Conservation (phyloP, 176 grass and related monocot genomes). For the Eragrostis nindensis region DNA sequence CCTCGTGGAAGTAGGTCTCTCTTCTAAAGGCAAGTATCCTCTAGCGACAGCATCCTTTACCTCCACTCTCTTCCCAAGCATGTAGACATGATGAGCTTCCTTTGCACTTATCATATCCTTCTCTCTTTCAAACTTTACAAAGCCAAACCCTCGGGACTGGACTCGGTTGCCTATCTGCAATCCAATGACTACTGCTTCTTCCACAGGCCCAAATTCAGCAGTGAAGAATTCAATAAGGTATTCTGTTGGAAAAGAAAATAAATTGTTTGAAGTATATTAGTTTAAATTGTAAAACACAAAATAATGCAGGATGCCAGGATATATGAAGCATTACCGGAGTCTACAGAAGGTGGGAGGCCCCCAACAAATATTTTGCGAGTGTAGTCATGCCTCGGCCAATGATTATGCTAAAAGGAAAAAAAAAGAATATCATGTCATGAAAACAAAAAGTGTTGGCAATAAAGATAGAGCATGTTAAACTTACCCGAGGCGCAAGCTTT, state of each 20-base stretch:
- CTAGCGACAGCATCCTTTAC: conserved; percentile 67
- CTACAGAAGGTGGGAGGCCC: conserved; percentile 61
- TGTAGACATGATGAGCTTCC: conserved; percentile 63
- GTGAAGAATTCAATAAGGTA: conserved; percentile 56
- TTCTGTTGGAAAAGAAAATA: conserved; percentile 32
- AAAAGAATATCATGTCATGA: conserved; percentile 11
- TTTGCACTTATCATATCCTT: conserved; percentile 54
- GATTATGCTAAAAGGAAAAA: conserved; percentile 38
- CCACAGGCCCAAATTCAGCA: conserved; percentile 65
- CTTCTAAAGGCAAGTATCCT: conserved; percentile 45
- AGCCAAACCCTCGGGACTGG: conserved; percentile 69
- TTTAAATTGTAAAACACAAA: conserved; percentile 10
- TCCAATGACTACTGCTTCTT: conserved; percentile 63
- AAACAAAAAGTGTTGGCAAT: neutral
- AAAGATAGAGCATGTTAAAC: conserved; percentile 16
- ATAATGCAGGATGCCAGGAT: neutral
- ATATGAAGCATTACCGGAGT: conserved; percentile 48
- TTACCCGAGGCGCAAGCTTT: conserved; percentile 49
- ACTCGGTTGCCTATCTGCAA: conserved; percentile 38
- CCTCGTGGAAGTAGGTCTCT: conserved; percentile 27
- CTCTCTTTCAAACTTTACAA: conserved; percentile 63
- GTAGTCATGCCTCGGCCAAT: conserved; percentile 60
- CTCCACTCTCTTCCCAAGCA: conserved; percentile 72
- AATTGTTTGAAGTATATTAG: conserved; percentile 22
- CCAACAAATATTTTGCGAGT: conserved; percentile 71